These are phyloP conservation scores for Hanseniaspora mollemarum DNA, from an alignment of 805 yeast species.

Conservation along the genomic window DNA sequence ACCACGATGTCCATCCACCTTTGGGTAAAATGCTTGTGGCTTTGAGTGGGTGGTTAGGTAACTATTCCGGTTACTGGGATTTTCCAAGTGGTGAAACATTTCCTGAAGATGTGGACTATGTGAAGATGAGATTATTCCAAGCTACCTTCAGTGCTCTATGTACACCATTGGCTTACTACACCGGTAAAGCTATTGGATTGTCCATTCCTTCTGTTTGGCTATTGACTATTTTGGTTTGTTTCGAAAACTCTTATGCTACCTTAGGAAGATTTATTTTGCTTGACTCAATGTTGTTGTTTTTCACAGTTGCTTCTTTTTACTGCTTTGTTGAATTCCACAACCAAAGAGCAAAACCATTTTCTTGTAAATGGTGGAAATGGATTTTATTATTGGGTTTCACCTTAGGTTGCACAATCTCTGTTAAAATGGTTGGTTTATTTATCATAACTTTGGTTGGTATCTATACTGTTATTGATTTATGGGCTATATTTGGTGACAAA, in stretches of 20 bases:
- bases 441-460: slow-evolving; percentile 81
- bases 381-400: slow-evolving; percentile 67
- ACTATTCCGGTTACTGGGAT: slow-evolving; percentile 66
- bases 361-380: slow-evolving; percentile 93
- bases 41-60: slow-evolving; percentile 66
- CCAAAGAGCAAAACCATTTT: slow-evolving; percentile 40
- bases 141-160: slow-evolving; percentile 55
- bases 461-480: slow-evolving; percentile 76
- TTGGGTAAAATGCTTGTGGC: slow-evolving; percentile 74
- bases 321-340: slow-evolving; percentile 47
- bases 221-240: slow-evolving; percentile 48
- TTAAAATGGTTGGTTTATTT: slow-evolving; percentile 93
- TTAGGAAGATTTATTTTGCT: slow-evolving; percentile 63
- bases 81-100: slow-evolving; percentile 56
- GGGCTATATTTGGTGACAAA: slow-evolving; percentile 70
- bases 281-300: slow-evolving; percentile 66
- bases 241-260: slow-evolving; percentile 59
- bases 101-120: slow-evolving; percentile 52
- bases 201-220: slow-evolving; percentile 44
- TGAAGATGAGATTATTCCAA: slow-evolving; percentile 60
- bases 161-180: slow-evolving; percentile 60
- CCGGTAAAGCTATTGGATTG: slow-evolving; percentile 50
- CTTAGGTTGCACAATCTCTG: slow-evolving; percentile 84
- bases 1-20: slow-evolving; percentile 82
- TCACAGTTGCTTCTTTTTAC: slow-evolving; percentile 59